Evolutionary conservation across 2,329 filamentous ascomycete species (phyloP).

Genomic region (Penicillium sp.): DNA sequence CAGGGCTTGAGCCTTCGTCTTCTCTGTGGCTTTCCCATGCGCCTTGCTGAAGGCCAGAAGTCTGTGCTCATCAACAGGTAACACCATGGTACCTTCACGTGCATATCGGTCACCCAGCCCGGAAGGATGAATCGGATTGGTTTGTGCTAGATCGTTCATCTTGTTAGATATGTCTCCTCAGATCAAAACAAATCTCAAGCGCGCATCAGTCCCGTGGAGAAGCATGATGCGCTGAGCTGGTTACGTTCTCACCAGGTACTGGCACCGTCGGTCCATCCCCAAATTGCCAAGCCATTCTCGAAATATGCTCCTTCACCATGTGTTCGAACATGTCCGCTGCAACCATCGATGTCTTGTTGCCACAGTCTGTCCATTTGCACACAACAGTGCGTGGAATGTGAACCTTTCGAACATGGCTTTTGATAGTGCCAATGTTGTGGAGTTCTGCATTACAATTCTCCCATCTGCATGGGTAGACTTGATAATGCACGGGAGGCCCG

Average conservation of each 20-base stretch:
- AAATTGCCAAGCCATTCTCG: constrained; percentile 52
- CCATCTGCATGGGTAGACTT: constrained; percentile 58
- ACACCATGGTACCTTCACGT: constrained; percentile 34
- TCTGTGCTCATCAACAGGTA: constrained; percentile 34
- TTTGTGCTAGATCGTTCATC: constrained; percentile 12
- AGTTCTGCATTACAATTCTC: constrained; percentile 54
- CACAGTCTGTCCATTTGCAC: constrained; percentile 29
- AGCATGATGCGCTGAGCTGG: neutral
- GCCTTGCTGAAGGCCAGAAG: constrained; percentile 43
- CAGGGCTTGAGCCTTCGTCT: constrained; percentile 47
- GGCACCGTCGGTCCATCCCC: constrained; percentile 58
- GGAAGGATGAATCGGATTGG: neutral
- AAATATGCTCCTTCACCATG: constrained; percentile 52
- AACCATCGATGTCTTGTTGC: constrained; percentile 17
- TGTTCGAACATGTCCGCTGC: constrained; percentile 49
- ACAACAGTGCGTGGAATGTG: constrained; percentile 42
- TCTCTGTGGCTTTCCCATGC: constrained; percentile 42
- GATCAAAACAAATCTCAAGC: constrained; percentile 5
- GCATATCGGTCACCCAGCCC: constrained; percentile 1
- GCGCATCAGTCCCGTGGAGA: constrained; percentile 23
- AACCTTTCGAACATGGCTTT: constrained; percentile 56
- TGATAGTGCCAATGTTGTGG: constrained; percentile 59
- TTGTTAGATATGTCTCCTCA: constrained; percentile 15
- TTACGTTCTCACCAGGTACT: constrained; percentile 52
- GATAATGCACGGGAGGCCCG: constrained; percentile 22